These are phyloP conservation scores for grape (Vitis vinifera) DNA, from an alignment of 164 flowering plant genomes.

Conservation along the genomic window ASM3070453v1 NC_081813.1:7132501-7133000, in stretches of 20 bases:
- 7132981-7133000: too few species aligned
- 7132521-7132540: constrained; percentile 83
- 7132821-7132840: not conserved
- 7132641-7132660: too few species aligned
- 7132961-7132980: too few species aligned
- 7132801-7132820: not conserved
- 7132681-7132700: not conserved
- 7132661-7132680: too few species aligned
- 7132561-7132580: not conserved
- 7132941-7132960: too few species aligned
- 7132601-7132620: not conserved
- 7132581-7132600: too few species aligned
- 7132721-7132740: too few species aligned
- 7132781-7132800: not conserved
- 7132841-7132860: not conserved
- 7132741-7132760: not conserved
- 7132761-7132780: not conserved
- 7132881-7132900: too few species aligned
- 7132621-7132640: too few species aligned
- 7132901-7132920: not conserved
- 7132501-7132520: constrained; percentile 94
- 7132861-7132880: too few species aligned
- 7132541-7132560: constrained; percentile 62
- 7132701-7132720: not conserved
- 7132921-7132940: not conserved